A percentile compares a stretch with the other conserved stretches of the same genome.
Conservation (phyloP, 1,139 yeast genomes). For the Magnusiomyces clavatus region DNA sequence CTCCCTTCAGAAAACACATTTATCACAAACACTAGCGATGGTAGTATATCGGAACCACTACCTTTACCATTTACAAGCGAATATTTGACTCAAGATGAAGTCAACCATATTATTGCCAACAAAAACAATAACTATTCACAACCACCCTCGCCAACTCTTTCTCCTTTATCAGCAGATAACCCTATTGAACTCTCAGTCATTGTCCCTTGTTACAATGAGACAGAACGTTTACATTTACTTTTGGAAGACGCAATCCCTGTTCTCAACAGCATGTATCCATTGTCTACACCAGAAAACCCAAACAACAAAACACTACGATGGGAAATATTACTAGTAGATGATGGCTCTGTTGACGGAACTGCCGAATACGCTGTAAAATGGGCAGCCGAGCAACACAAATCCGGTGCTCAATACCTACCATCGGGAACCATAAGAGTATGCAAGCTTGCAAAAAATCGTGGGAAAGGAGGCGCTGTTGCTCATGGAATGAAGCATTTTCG, state of each 20-base stretch:
- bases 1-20: constrained; percentile 46
- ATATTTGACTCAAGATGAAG: constrained; percentile 21
- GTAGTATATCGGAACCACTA: constrained; percentile 20
- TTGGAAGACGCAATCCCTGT: constrained; percentile 64
- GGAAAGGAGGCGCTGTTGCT: constrained; percentile 97
- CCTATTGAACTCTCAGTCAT: constrained; percentile 58
- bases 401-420: constrained; percentile 26
- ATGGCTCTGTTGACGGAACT: constrained; percentile 83
- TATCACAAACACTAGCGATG: constrained; percentile 33
- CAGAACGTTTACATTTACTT: constrained; percentile 63
- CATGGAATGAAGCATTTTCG: constrained; percentile 78
- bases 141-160: constrained; percentile 2
- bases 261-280: constrained; percentile 35
- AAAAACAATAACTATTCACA: neutral
- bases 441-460: constrained; percentile 64
- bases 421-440: constrained; percentile 66
- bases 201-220: constrained; percentile 88
- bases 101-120: neutral
- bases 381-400: constrained; percentile 36
- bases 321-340: constrained; percentile 85
- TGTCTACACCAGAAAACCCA: constrained; percentile 3
- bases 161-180: constrained; percentile 3
- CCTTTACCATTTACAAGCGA: constrained; percentile 19
- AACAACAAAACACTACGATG: constrained; percentile 29
- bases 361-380: constrained; percentile 59